A percentile compares a stretch with the other conserved stretches of the same genome.
These are phyloP conservation scores for Casuarina equisetifolia DNA, from an alignment of 306 rosid genomes.

Conservation along the genomic window DNA sequence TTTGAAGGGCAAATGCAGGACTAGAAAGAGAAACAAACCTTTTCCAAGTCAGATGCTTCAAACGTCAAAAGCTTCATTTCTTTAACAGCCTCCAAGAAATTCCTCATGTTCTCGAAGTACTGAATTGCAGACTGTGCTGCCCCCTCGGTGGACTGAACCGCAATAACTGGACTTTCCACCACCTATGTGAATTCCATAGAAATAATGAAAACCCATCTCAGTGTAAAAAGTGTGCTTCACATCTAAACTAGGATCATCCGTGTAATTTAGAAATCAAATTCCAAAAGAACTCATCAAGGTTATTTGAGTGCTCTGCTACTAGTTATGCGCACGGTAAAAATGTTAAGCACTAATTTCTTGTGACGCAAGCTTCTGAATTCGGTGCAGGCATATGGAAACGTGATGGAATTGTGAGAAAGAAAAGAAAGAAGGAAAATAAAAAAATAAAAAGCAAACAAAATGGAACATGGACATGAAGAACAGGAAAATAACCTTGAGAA, in stretches of 20 bases:
- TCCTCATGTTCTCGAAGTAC: conserved; percentile 93
- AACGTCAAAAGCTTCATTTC: conserved; percentile 85
- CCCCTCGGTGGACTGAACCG: conserved; percentile 71
- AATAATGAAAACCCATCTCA: not conserved
- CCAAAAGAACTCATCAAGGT: not conserved
- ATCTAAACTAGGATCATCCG: not conserved
- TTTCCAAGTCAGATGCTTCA: conserved; percentile 94
- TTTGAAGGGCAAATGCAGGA: not conserved
- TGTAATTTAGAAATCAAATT: not conserved
- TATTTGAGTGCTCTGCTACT: not conserved
- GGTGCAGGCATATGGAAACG: not conserved
- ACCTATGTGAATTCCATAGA: conserved; percentile 44
- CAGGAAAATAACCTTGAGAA: conserved; percentile 51
- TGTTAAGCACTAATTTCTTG: not conserved
- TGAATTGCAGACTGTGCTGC: conserved; percentile 96
- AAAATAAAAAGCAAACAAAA: not conserved
- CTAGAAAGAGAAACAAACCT: conserved; percentile 43
- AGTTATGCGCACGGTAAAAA: not conserved
- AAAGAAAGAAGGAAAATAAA: not conserved
- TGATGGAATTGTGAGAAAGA: not conserved
- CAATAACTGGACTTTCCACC: conserved; percentile 68
- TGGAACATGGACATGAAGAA: not conserved
- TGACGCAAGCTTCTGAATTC: not conserved
- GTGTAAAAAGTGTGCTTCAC: not conserved
- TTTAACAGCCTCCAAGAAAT: conserved; percentile 87